phyloP scores from a whole-genome alignment of 1,284 basidiomycete species.

The Anthracocystis panici-leucophaei region DNA sequence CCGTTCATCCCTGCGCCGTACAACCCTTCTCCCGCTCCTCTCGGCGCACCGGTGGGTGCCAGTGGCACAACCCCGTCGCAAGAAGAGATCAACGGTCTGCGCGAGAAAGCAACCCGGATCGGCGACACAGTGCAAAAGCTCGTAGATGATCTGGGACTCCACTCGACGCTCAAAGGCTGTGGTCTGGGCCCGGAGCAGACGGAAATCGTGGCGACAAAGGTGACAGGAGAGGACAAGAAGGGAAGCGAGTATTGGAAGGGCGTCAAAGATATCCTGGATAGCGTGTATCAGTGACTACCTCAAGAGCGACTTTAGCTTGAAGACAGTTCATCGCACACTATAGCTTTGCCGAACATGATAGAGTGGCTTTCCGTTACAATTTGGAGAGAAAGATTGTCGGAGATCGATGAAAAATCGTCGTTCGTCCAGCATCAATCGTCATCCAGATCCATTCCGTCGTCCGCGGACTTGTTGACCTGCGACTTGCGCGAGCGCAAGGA shows the following conservation, averaged over 20 bases:
- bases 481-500: conserved; percentile 35
- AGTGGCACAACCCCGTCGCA: not conserved
- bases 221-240: conserved; percentile 63
- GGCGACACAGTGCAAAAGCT: conserved; percentile 68
- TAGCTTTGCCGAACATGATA: not conserved
- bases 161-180: conserved; percentile 75
- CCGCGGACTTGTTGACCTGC: not conserved
- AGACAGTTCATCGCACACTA: not conserved
- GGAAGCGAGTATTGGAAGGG: conserved; percentile 35
- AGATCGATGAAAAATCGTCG: no score
- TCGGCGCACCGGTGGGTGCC: conserved; percentile 11
- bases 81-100: conserved; percentile 10
- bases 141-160: conserved; percentile 75
- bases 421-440: conserved; percentile 26
- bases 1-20: conserved; percentile 54
- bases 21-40: conserved; percentile 23
- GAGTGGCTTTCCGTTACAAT: no score
- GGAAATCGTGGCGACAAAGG: conserved; percentile 73
- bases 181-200: conserved; percentile 75
- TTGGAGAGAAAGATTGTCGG: no score
- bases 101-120: conserved; percentile 32
- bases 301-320: conserved; percentile 2
- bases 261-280: conserved; percentile 38
- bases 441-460: conserved; percentile 43
- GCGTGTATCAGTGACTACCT: conserved; percentile 38